These are phyloP conservation scores for Wickerhamomyces bovis DNA, from an alignment of 805 yeast genomes.

Conservation along the genomic window DNA sequence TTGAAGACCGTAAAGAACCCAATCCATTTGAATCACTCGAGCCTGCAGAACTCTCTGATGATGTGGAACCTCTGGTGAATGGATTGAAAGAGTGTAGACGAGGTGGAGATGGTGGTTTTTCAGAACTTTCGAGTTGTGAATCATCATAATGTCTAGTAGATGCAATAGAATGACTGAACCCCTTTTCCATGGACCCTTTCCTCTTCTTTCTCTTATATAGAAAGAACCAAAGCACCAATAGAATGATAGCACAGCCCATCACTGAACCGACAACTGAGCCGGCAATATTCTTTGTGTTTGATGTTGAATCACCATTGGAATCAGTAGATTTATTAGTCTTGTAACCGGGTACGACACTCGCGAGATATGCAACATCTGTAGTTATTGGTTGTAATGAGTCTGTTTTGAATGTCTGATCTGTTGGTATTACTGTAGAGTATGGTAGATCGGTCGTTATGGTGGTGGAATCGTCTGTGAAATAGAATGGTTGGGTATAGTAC, in stretches of 20 bases:
- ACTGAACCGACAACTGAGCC: slow-evolving; percentile 25
- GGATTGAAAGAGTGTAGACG: not conserved
- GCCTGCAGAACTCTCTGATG: not conserved
- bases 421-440: slow-evolving; percentile 8
- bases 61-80: slow-evolving; percentile 2
- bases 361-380: slow-evolving; percentile 16
- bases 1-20: slow-evolving; percentile 9
- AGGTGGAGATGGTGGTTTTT: not conserved
- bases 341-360: slow-evolving; percentile 8
- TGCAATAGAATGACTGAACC: slow-evolving; percentile 21
- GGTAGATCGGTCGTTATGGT: slow-evolving; percentile 18
- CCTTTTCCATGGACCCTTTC: slow-evolving; percentile 9
- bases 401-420: not conserved
- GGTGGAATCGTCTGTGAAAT: slow-evolving; percentile 14
- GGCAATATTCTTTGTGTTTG: slow-evolving; percentile 15
- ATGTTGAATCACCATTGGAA: not conserved
- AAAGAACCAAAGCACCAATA: slow-evolving; percentile 13
- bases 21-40: slow-evolving; percentile 10
- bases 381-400: slow-evolving; percentile 10
- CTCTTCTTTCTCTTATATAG: slow-evolving; percentile 7
- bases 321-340: not conserved
- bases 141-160: slow-evolving; percentile 22
- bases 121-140: slow-evolving; percentile 1
- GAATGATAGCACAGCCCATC: slow-evolving; percentile 11
- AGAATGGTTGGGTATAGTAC: slow-evolving; percentile 16